These are phyloP conservation scores for Aurantiochytrium sp. DNA, from an alignment of 108 stramenopile genomes.

Conservation along the genomic window DNA sequence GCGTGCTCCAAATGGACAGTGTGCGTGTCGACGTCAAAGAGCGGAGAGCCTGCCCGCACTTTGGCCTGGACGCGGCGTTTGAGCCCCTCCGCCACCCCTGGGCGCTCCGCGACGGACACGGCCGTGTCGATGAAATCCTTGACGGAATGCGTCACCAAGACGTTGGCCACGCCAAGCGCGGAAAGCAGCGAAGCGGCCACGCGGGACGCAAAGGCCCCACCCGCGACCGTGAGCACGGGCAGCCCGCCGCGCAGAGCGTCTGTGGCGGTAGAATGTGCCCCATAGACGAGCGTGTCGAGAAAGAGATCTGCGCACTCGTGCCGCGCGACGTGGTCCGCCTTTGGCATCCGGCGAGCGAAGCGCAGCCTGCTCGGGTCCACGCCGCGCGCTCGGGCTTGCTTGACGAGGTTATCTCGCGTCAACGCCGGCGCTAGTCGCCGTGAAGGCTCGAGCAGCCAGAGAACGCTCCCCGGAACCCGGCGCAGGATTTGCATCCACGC, in stretches of 20 bases:
- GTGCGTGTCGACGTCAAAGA: background rate
- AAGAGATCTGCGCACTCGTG: constrained; percentile 51
- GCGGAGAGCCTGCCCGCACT: background rate
- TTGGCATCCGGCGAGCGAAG: constrained; percentile 44
- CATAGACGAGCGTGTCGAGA: constrained; percentile 56
- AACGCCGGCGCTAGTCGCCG: background rate
- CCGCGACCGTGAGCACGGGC: constrained; percentile 40
- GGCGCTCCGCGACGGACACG: background rate
- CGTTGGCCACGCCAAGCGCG: background rate
- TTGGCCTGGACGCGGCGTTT: no score
- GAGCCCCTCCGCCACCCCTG: background rate
- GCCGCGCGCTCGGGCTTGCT: constrained; percentile 39
- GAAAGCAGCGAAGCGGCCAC: constrained; percentile 36
- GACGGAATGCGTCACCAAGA: constrained; percentile 16
- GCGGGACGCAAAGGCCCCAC: constrained; percentile 33
- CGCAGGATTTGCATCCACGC: constrained; percentile 47
- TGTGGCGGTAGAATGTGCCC: constrained; percentile 61
- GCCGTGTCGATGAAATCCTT: constrained; percentile 35
- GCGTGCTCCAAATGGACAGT: background rate
- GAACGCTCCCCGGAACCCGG: constrained; percentile 42
- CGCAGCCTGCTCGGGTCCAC: constrained; percentile 37
- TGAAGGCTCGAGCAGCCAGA: constrained; percentile 50
- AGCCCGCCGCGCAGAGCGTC: constrained; percentile 54
- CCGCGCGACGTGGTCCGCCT: constrained; percentile 47
- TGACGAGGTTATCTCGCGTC: constrained; percentile 23